Base-by-base conservation (phyloP, 768 basidiomycete species). In the Mycena floridula region DNA sequence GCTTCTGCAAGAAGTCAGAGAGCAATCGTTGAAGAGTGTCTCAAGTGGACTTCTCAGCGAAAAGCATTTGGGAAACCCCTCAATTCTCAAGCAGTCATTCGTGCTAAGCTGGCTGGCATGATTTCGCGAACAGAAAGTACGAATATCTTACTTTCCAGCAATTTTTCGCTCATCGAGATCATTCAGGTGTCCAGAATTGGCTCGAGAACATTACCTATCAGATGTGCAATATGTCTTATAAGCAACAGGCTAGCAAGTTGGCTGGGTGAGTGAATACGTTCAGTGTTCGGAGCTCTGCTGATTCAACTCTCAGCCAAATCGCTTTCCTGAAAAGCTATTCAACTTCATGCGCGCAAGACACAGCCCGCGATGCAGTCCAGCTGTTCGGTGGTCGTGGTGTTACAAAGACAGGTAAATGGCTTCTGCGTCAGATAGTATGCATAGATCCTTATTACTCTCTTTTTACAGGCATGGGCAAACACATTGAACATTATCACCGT, bases 141-240 rank as follows among this genome's bases (percentile, higher is more conserved):
- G 32, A 15, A 18, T 15, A 13, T 35, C 15, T 35, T 35, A 3
- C 4, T 3, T 4, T 15, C 7, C 32, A 13, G 32, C 7, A 18
- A 13, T 7, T 18, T 4, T 15, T 35, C 32, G 7, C 13, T 35
- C 18, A 13, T 15, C 18, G 15, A 4, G 32, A 15, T 35, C 32
- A 13, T n/a, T 13, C 7, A 35, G 76, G 73, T 16, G 81, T 71
- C 47, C 93, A 95, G 57, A 81, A 81, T 39, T 96, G 91, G 91
- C 77, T 93, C 9, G 94, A 98, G 69, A 76, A 72, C 18, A 70
- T 96, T 43, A 96, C 93, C 2, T 80, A 85, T 59, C 92, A 96
- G 61, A 94, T 95, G 91, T 89, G 85, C 59, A 82, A 90, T 55
- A 94, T 94, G 93, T 75, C 72, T 40, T 94, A 94, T 56, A 72